Evolutionary conservation across 1,284 basidiomycete species (phyloP).

Genomic region (Malassezia restricta): DNA sequence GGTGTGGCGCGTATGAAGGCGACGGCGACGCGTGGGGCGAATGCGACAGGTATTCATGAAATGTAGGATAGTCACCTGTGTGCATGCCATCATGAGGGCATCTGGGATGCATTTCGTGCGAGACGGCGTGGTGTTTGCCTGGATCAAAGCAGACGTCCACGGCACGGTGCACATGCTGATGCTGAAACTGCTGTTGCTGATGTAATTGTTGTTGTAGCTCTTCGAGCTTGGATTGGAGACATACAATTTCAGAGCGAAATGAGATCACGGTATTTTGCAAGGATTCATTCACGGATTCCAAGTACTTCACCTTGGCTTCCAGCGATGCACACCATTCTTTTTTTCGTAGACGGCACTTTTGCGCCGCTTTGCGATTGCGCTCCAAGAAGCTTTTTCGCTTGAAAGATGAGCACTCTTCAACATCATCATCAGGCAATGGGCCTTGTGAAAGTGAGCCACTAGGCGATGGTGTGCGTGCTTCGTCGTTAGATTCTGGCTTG

Average conservation of each 20-base stretch:
- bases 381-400: conserved; percentile 44
- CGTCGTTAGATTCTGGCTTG: too few species aligned
- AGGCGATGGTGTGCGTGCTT: too few species aligned
- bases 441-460: too few species aligned
- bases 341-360: conserved; percentile 96
- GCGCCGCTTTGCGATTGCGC: conserved; percentile 56
- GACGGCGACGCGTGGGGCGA: too few species aligned
- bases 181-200: conserved; percentile 16
- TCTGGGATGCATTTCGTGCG: too few species aligned
- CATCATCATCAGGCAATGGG: neutral
- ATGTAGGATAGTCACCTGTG: too few species aligned
- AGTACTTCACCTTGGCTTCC: conserved; percentile 81
- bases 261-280: conserved; percentile 53
- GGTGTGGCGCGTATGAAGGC: too few species aligned
- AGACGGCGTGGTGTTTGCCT: neutral
- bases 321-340: conserved; percentile 91
- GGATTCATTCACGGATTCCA: conserved; percentile 85
- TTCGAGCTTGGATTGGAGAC: conserved; percentile 32
- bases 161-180: neutral
- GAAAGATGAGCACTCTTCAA: neutral
- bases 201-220: too few species aligned
- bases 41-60: too few species aligned
- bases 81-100: too few species aligned
- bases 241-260: conserved; percentile 51
- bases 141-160: neutral